Base-by-base conservation (phyloP, 2,329 filamentous ascomycete genomes). In the Cercospora sp. region DNA sequence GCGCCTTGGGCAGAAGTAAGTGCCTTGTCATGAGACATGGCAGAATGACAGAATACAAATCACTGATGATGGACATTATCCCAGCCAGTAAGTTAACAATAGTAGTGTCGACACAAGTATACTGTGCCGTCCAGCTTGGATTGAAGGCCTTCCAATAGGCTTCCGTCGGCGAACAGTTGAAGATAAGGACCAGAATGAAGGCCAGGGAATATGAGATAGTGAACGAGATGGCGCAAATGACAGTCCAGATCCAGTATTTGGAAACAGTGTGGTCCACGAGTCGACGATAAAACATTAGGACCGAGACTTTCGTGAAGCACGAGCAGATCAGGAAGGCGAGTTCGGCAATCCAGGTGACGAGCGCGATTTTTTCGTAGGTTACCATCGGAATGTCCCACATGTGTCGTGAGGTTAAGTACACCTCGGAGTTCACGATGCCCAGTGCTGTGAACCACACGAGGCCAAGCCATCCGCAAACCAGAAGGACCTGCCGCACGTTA, bases 21-120 rank as follows among this genome's bases (percentile, higher is more conserved):
- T 81, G 80, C 75, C 80, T 78, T 6, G 84, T 80, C 32, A 84
- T 78, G 24, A 83, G 76, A 10, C 81, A 74, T 0, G 83, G 83
- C 26, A 84, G 70, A 1, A 75, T 70, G 57, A 80, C 79, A 1
- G 81, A 77, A 66, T 82, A 74, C 7, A 82, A 70, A 63, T 83
- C 81, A 57, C 80, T 79, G 2, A 81, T 18, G 2, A 78, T 77
- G 63, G 80, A 80, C 66, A 82, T 74, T 8, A 76, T 76, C 16
- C 80, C 79, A 18, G 79, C 79, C 7, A 79, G 70, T 2, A 82
- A 71, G 40, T 81, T 79, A 32, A 79, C 71, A n/a, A 77, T 75
- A 3, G 72, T 77, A 16, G 82, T 82, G 63, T 82, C 72, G 10
- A 76, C 72, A 71, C 81, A 83, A 2, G 69, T 67, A 26, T 80